Percentiles rank a stretch among this genome's conserved stretches.
Evolutionary conservation across 2,329 filamentous ascomycete species (phyloP).

Genomic region (Diaporthe sp.): DNA sequence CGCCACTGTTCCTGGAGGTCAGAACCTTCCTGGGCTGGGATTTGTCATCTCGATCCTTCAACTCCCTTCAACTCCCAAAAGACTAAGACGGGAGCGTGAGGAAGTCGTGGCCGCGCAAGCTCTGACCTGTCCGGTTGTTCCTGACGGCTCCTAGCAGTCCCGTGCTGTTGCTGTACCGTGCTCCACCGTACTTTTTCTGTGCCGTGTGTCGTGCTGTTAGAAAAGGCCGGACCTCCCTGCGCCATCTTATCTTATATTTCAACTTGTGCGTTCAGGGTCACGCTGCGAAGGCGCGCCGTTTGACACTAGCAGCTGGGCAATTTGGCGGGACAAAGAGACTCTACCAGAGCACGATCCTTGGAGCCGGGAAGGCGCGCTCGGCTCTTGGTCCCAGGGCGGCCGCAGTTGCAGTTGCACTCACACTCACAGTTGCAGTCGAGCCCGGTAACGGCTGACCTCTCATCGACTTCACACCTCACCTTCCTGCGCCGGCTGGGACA

Average conservation of each 20-base stretch:
- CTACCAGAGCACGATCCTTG: constrained; percentile 25
- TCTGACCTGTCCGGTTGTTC: not conserved
- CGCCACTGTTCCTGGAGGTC: not conserved
- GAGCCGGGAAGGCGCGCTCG: constrained; percentile 22
- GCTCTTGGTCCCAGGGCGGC: not conserved
- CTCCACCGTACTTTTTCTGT: constrained; percentile 8
- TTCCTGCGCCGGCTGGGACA: not conserved
- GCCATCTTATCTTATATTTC: constrained; percentile 15
- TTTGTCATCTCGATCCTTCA: constrained; percentile 33
- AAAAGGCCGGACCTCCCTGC: not conserved
- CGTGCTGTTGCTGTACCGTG: not conserved
- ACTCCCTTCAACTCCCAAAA: constrained; percentile 19
- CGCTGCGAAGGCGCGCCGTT: constrained; percentile 19
- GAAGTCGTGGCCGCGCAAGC: constrained; percentile 5
- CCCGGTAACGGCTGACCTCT: constrained; percentile 12
- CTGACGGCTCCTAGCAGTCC: not conserved
- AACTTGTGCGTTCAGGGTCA: constrained; percentile 4
- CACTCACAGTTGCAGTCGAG: not conserved
- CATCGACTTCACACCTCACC: not conserved
- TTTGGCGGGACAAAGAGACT: constrained; percentile 28
- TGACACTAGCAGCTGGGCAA: constrained; percentile 33
- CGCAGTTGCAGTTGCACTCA: constrained; percentile 6
- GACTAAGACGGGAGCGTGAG: constrained; percentile 10
- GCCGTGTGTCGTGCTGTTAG: constrained; percentile 15
- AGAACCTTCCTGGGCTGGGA: not conserved